Evolutionary conservation across 164 flowering plant genomes (phyloP).

Genomic region (Echeveria elegans): DNA sequence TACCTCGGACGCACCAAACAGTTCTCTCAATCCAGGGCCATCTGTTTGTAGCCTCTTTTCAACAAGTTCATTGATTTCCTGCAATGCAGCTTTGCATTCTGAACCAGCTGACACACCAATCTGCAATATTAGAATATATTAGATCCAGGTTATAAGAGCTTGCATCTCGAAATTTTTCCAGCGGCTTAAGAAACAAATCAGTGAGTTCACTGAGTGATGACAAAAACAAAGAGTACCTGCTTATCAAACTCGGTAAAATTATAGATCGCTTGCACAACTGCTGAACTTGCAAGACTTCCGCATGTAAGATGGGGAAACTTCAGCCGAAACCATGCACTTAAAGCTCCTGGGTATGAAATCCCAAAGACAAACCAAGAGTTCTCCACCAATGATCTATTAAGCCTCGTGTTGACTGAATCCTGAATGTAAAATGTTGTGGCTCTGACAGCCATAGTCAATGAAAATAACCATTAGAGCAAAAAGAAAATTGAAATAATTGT

Average conservation of each 20-base stretch:
- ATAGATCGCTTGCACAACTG: conserved; percentile 78
- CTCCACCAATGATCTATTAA: conserved; percentile 41
- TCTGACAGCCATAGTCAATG: background rate
- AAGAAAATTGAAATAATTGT: background rate
- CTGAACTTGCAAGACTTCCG: conserved; percentile 99
- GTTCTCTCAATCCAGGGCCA: conserved; percentile 38
- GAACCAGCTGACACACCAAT: conserved; percentile 93
- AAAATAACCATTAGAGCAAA: background rate
- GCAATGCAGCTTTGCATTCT: conserved; percentile 83
- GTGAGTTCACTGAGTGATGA: background rate
- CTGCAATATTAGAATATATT: conserved; percentile 25
- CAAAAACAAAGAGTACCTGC: conserved; percentile 53
- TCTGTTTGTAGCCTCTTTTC: conserved; percentile 55
- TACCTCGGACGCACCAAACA: conserved; percentile 82
- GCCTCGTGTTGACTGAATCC: conserved; percentile 62
- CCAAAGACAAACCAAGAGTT: conserved; percentile 94
- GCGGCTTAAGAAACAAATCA: background rate
- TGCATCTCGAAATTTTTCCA: background rate
- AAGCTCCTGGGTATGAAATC: conserved; percentile 82
- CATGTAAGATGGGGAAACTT: conserved; percentile 97
- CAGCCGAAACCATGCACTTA: conserved; percentile 96
- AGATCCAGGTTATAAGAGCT: background rate
- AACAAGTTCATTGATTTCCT: conserved; percentile 67
- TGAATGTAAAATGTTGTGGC: conserved; percentile 17
- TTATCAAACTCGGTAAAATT: conserved; percentile 80